A percentile compares a stretch with the other conserved stretches of the same genome.
phyloP scores from a whole-genome alignment of 345 rosid species.

The Murraya paniculata region DNA sequence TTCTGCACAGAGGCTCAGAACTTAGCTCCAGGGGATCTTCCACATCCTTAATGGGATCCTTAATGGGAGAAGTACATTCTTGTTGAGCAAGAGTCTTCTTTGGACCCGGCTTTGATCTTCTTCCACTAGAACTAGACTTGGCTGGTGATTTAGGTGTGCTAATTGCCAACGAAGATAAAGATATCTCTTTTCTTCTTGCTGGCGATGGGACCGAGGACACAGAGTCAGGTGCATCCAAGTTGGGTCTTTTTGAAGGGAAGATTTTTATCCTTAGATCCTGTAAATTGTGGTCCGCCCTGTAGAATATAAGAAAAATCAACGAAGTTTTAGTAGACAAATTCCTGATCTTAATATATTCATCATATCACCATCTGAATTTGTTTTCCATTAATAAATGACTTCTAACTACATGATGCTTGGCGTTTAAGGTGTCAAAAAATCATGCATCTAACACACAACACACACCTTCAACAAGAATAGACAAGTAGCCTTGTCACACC shows the following conservation, averaged over 20 bases:
- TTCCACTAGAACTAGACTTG: constrained; percentile 16
- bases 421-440: background rate
- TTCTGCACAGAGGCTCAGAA: constrained; percentile 19
- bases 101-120: constrained; percentile 23
- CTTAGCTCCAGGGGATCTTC: constrained; percentile 17
- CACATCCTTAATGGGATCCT: constrained; percentile 17
- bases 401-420: background rate
- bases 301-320: constrained; percentile 9
- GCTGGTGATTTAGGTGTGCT: constrained; percentile 21
- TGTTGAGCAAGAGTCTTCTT: constrained; percentile 7
- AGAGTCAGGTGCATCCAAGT: constrained; percentile 15
- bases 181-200: constrained; percentile 36
- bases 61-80: constrained; percentile 7
- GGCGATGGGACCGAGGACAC: constrained; percentile 5
- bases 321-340: background rate
- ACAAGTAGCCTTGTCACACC: background rate
- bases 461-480: background rate
- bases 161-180: constrained; percentile 32
- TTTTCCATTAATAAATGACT: background rate
- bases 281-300: constrained; percentile 44
- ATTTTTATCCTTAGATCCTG: constrained; percentile 38
- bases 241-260: constrained; percentile 28
- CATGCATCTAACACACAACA: background rate
- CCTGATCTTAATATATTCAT: background rate
- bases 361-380: background rate